A percentile compares a stretch with the other conserved stretches of the same genome.
phyloP scores from a whole-genome alignment of 208 protist species.

The Novymonas esmeraldas region DNA sequence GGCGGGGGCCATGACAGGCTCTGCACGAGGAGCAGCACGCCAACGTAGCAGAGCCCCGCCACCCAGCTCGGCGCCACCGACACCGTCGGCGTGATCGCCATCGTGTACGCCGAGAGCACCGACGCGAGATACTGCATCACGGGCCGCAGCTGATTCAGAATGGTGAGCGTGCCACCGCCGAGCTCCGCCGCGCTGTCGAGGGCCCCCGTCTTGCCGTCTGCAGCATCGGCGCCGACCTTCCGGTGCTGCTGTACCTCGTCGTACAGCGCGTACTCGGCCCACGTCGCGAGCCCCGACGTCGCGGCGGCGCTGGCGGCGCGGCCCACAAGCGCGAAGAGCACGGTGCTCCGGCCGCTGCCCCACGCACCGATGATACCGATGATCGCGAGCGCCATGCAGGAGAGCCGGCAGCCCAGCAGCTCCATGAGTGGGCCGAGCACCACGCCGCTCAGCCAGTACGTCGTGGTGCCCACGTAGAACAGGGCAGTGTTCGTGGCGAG shows the following conservation, averaged over 20 bases:
- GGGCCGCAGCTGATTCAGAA: slow-evolving; percentile 15
- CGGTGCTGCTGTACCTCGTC: neutral
- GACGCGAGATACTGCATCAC: slow-evolving; percentile 11
- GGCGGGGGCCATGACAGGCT: neutral
- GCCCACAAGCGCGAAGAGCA: neutral
- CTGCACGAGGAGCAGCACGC: slow-evolving; percentile 2
- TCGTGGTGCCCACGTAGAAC: slow-evolving; percentile 16
- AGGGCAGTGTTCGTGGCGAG: slow-evolving; percentile 9
- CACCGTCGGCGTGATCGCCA: slow-evolving; percentile 2
- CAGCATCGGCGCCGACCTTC: neutral
- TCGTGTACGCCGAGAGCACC: slow-evolving; percentile 5
- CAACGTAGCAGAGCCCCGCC: slow-evolving; percentile 5
- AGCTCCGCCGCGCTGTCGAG: neutral
- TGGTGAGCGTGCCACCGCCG: slow-evolving; percentile 3
- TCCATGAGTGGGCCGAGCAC: slow-evolving; percentile 18
- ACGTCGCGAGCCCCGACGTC: slow-evolving; percentile 7
- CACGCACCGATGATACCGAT: slow-evolving; percentile 6
- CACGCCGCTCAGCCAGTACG: slow-evolving; percentile 19
- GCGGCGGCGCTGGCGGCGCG: slow-evolving; percentile 11
- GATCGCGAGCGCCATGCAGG: slow-evolving; percentile 7
- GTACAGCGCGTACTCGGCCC: slow-evolving; percentile 25
- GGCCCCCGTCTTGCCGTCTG: neutral
- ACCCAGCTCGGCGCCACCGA: slow-evolving; percentile 16
- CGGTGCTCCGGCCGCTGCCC: slow-evolving; percentile 4
- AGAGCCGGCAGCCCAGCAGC: slow-evolving; percentile 1